Conservation (phyloP, 352 stramenopile genomes). For the Phytopythium boreale region DNA sequence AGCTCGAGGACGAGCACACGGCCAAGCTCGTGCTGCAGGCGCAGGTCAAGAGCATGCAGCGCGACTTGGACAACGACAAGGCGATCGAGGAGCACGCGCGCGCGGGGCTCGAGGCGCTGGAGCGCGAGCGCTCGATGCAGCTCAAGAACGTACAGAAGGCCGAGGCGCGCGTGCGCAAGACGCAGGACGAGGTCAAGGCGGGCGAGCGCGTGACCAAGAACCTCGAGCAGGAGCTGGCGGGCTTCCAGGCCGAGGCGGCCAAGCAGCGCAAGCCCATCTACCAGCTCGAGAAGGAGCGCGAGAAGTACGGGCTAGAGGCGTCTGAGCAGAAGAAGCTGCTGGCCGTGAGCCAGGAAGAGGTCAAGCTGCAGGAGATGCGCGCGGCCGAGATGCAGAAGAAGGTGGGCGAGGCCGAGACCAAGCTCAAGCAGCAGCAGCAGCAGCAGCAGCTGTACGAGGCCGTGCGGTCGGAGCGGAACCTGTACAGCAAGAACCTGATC, state of each 20-base stretch:
- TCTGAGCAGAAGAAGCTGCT: slow-evolving; percentile 84
- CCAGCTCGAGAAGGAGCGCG: slow-evolving; percentile 91
- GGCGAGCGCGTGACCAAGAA: slow-evolving; percentile 91
- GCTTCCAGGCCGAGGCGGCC: slow-evolving; percentile 79
- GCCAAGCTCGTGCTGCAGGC: slow-evolving; percentile 78
- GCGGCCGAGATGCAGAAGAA: slow-evolving; percentile 85
- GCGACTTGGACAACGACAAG: slow-evolving; percentile 78
- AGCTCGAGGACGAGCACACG: slow-evolving; percentile 89
- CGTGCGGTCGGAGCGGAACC: slow-evolving; percentile 92
- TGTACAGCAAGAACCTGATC: slow-evolving; percentile 96
- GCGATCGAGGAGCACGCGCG: slow-evolving; percentile 68
- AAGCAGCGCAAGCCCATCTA: slow-evolving; percentile 91
- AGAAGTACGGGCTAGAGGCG: slow-evolving; percentile 90
- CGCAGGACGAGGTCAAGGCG: slow-evolving; percentile 89
- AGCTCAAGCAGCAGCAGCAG: slow-evolving; percentile 97
- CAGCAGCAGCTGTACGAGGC: slow-evolving; percentile 95
- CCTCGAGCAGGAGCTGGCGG: slow-evolving; percentile 75
- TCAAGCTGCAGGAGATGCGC: slow-evolving; percentile 77
- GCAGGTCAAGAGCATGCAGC: slow-evolving; percentile 81
- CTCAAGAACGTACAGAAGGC: slow-evolving; percentile 76
- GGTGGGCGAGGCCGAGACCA: slow-evolving; percentile 88
- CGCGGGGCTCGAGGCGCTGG: slow-evolving; percentile 80
- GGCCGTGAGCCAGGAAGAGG: slow-evolving; percentile 78
- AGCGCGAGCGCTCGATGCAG: slow-evolving; percentile 86
- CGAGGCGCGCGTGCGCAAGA: slow-evolving; percentile 86